Evolutionary conservation across 2,329 filamentous ascomycete genomes (phyloP), one percentile per base, ranked within the genome.

Genomic region (Colletotrichum magnum): DNA sequence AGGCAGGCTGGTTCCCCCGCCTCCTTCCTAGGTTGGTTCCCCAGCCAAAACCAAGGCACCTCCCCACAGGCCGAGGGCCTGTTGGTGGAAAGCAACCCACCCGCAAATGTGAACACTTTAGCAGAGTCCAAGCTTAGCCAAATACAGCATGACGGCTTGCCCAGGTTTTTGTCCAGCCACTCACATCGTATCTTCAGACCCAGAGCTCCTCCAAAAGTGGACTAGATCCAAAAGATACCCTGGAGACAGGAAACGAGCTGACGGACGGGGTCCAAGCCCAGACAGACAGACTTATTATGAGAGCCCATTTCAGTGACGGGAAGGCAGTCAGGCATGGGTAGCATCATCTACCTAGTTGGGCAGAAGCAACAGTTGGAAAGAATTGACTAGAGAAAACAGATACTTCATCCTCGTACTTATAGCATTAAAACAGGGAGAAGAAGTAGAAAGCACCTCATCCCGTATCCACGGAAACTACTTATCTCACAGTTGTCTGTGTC

Each of bases 211-310:
- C 51, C 51, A 24, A 41, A 67, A 56, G 4, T 3, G 32, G 63
- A 66, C 13, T 67, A 61, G 45, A 10, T 21, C 13, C 52, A 39
- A 24, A 24, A 24, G 21, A 16, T 21, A 58, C 48, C 36, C 26
- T 51, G 36, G 32, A 16, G n/a, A 45, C 32, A 57, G 67, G 57
- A 67, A 69, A 51, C 51, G 56, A 69, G 39, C 50, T 52, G 32
- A 66, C 51, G 60, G 62, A 58, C 48, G 39, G 53, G 60, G 54
- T 28, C 45, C 62, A n/a, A n/a, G 62, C 66, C 57, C 67, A 43
- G 63, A 52, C 63, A 24, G 21, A 24, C 21, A 24, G 21, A 24
- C 21, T 24, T 24, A 4, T 45, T 21, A n/a, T 5, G 54, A 65
- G 32, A 48, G 66, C 36, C 48, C 43, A 60, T 56, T 54, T 59